These are phyloP conservation scores for Ceratocystis alfenasii DNA, from an alignment of 2,329 filamentous ascomycete species.

Conservation along the genomic window DNA sequence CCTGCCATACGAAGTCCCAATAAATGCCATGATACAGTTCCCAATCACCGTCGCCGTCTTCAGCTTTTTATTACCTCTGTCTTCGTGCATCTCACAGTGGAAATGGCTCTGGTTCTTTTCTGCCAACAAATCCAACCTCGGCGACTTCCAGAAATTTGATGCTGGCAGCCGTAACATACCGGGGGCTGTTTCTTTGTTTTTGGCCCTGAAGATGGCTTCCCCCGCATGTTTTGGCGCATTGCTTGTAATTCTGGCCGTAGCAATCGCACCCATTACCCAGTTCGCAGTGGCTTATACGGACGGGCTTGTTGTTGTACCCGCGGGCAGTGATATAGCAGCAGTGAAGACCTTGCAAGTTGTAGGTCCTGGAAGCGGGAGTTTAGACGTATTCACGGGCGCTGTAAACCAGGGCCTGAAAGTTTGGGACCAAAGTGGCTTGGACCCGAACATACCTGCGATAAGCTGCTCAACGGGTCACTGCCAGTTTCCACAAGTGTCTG, in stretches of 20 bases:
- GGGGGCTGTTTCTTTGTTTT: slow-evolving; percentile 24
- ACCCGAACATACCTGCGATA: slow-evolving; percentile 1
- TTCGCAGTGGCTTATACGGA: slow-evolving; percentile 18
- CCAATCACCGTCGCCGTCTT: slow-evolving; percentile 26
- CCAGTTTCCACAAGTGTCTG: slow-evolving; percentile 23
- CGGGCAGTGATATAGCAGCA: background rate
- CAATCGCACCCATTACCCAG: slow-evolving; percentile 22
- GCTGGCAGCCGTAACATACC: slow-evolving; percentile 25
- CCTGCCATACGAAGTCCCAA: slow-evolving; percentile 25
- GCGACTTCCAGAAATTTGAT: slow-evolving; percentile 28
- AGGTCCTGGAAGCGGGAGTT: background rate
- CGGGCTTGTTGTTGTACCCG: background rate
- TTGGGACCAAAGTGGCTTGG: slow-evolving; percentile 5
- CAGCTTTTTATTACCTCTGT: slow-evolving; percentile 25
- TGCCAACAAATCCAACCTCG: slow-evolving; percentile 24
- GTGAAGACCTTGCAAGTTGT: slow-evolving; percentile 8
- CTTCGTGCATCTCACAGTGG: slow-evolving; percentile 28
- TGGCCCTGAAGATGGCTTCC: slow-evolving; percentile 24
- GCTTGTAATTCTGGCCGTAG: slow-evolving; percentile 24
- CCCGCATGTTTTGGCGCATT: slow-evolving; percentile 26
- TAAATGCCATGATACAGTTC: slow-evolving; percentile 28
- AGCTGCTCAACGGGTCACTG: slow-evolving; percentile 24
- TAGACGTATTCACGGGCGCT: background rate
- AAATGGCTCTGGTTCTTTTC: slow-evolving; percentile 30
- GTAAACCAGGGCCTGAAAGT: background rate